Percentiles rank a stretch among this genome's conserved stretches.
Conservation (phyloP, 2,329 filamentous ascomycete genomes). For the Trichoderma aggressivum region DNA sequence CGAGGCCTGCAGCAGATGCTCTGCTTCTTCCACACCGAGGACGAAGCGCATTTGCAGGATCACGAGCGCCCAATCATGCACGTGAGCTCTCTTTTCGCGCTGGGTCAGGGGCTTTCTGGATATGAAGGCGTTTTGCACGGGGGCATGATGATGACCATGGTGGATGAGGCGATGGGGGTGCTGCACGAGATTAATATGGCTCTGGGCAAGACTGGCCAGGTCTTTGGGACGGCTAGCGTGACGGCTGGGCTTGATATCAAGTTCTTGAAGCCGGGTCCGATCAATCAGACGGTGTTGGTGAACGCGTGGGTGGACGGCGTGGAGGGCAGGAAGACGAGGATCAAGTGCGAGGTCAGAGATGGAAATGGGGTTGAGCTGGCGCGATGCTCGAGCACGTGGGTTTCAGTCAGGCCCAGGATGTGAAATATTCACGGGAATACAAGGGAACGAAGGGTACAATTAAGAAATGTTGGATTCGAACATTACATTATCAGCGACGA, state of each 20-base stretch:
- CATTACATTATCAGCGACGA: not conserved
- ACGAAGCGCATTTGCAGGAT: conserved; percentile 25
- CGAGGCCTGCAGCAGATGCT: conserved; percentile 35
- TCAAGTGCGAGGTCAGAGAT: conserved; percentile 32
- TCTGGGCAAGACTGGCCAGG: conserved; percentile 30
- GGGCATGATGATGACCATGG: conserved; percentile 34
- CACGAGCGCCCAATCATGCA: conserved; percentile 28
- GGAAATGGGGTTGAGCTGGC: conserved; percentile 31
- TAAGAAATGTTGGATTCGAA: not conserved
- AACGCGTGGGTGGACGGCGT: conserved; percentile 32
- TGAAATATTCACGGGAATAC: conserved; percentile 13
- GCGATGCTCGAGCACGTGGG: conserved; percentile 32
- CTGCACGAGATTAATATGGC: conserved; percentile 37
- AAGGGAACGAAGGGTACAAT: not conserved
- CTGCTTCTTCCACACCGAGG: conserved; percentile 32
- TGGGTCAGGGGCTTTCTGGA: conserved; percentile 35
- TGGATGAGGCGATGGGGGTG: conserved; percentile 38
- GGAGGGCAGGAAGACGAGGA: conserved; percentile 33
- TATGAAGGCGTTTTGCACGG: conserved; percentile 36
- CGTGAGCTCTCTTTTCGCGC: conserved; percentile 31
- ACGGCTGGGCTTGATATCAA: conserved; percentile 36
- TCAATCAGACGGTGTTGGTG: conserved; percentile 31
- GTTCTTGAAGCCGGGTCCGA: conserved; percentile 33
- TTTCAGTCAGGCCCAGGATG: conserved; percentile 32
- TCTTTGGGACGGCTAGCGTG: conserved; percentile 30